Evolutionary conservation across 495 filamentous ascomycete species (phyloP).

Genomic region (Halenospora varia): DNA sequence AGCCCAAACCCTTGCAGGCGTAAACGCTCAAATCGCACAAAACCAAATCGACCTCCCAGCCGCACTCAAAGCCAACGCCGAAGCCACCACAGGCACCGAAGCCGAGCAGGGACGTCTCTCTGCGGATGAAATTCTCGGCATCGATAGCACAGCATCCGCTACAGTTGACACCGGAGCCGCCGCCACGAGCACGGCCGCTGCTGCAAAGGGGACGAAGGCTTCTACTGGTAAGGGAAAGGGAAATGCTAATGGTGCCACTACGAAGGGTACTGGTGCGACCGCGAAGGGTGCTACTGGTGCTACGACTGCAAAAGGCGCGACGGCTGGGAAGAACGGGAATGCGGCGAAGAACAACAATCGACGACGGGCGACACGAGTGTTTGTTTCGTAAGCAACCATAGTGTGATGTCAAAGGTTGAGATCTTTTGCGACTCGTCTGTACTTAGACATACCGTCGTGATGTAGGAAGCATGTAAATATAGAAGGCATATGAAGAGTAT

Average conservation of each 20-base stretch:
- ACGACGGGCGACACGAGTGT: too few relatives aligned
- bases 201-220: background rate
- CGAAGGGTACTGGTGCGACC: background rate
- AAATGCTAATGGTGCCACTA: background rate
- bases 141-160: background rate
- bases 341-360: too few relatives aligned
- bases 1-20: constrained; percentile 6
- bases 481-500: too few relatives aligned
- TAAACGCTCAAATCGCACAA: constrained; percentile 1
- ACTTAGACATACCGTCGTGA: too few relatives aligned
- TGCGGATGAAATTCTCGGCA: background rate
- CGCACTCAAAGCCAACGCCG: constrained; percentile 36
- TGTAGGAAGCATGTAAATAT: too few relatives aligned
- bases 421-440: too few relatives aligned
- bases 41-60: constrained; percentile 10
- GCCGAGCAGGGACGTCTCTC: background rate
- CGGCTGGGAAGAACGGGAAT: too few relatives aligned
- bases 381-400: too few relatives aligned
- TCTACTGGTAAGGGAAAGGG: background rate
- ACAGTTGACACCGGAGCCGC: background rate
- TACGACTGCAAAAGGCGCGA: too few relatives aligned
- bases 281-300: too few relatives aligned
- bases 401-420: too few relatives aligned
- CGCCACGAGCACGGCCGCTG: background rate
- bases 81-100: too few relatives aligned